These are phyloP conservation scores for Blastocystis sp. DNA, from an alignment of 352 stramenopile species.

Conservation along the genomic window DNA sequence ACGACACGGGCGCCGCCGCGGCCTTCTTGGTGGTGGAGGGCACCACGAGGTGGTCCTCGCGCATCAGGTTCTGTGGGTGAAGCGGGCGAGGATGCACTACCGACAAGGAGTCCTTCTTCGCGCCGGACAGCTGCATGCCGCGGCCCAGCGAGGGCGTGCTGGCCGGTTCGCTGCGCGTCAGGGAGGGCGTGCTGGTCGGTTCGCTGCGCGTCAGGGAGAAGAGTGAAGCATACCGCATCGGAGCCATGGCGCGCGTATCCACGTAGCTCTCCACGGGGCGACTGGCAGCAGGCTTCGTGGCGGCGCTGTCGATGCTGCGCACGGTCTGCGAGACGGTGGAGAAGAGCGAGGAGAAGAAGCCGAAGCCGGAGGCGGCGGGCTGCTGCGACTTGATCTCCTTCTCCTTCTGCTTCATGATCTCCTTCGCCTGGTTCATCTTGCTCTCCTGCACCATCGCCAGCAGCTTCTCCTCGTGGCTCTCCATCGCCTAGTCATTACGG, in stretches of 20 bases:
- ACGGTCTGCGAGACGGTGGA: neutral
- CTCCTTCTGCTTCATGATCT: slow-evolving; percentile 68
- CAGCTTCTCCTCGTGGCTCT: slow-evolving; percentile 68
- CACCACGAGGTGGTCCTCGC: slow-evolving; percentile 15
- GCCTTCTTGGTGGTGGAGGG: neutral
- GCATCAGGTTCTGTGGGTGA: slow-evolving; percentile 29
- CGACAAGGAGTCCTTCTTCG: slow-evolving; percentile 36
- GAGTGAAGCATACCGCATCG: no score
- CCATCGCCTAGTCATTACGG: slow-evolving; percentile 46
- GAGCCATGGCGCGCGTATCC: no score
- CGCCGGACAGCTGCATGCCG: slow-evolving; percentile 26
- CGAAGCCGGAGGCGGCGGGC: neutral
- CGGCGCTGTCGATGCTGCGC: neutral
- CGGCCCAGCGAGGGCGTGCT: slow-evolving; percentile 14
- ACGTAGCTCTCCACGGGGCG: no score
- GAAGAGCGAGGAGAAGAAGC: slow-evolving; percentile 41
- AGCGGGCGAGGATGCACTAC: neutral
- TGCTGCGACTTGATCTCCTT: slow-evolving; percentile 22
- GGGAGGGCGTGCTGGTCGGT: no score
- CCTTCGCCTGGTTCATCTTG: slow-evolving; percentile 63
- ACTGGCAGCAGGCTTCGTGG: no score
- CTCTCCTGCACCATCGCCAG: slow-evolving; percentile 67
- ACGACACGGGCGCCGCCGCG: neutral
- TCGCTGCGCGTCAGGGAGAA: no score
- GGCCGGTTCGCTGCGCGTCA: neutral